Evolutionary conservation across 345 rosid genomes (phyloP), one percentile per base, ranked within the genome.

Genomic region (Carallia brachiata): DNA sequence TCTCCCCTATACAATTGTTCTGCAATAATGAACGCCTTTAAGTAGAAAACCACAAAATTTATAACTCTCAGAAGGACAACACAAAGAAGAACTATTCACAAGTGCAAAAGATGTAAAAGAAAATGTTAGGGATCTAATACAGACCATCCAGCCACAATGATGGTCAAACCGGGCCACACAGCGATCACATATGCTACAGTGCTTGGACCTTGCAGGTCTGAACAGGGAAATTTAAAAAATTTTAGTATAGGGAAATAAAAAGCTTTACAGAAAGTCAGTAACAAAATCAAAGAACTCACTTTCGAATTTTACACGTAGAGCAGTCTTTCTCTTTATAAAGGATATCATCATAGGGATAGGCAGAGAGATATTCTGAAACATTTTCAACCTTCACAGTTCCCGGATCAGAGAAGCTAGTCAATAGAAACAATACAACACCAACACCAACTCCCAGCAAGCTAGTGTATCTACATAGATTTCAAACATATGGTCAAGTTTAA

Each of bases 131-230:
- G 13, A 34, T 52, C 66, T 44, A 65, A 74, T 18, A 63, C 87
- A 0, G 70, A 93, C 98, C 98, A 91, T 93, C 98, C 98, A 93
- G 58, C 98, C 96, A 77, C 97, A 93, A 66, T 93, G 98, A 84
- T 93, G 98, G 65, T 93, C 98, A 79, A 93, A 93, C 44, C 98
- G 91, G 54, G 97, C 98, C 37, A 93, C 92, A 83, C 98, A 93
- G 12, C 92, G 89, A 79, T 86, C 79, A 60, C 97, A 93, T 73
- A 93, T 82, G 84, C 98, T 84, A 79, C 98, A 93, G 75, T 91
- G 97, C 82, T 93, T 93, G 74, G 96, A 93, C 82, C 98, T 87
- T 69, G 98, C 97, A 72, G 98, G 98, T 80, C 98, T 93, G 73
- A 77, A n/a, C 23, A 23, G 44, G 52, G 34, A 19, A 57, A 64